Conservation (phyloP, 768 basidiomycete genomes). For the Imleria badia region DNA sequence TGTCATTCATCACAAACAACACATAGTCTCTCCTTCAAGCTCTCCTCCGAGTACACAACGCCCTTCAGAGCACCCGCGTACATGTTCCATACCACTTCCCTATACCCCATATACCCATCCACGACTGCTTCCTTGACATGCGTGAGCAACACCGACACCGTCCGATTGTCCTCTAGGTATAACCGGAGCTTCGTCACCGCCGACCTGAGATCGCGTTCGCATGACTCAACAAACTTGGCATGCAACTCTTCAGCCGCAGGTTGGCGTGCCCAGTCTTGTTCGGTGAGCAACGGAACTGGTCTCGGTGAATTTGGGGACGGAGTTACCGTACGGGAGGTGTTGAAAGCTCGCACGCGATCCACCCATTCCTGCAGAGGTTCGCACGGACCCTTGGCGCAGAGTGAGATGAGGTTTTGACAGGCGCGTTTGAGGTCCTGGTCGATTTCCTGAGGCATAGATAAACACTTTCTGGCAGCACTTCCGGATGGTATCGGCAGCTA, state of each 20-base stretch:
- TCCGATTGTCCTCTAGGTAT: conserved; percentile 81
- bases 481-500: background rate
- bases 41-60: conserved; percentile 34
- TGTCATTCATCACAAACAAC: conserved; percentile 33
- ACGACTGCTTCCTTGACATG: conserved; percentile 76
- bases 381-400: conserved; percentile 57
- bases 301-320: conserved; percentile 18
- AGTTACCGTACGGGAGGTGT: conserved; percentile 19
- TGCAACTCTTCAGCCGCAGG: conserved; percentile 50
- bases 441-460: conserved; percentile 58
- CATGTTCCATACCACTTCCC: conserved; percentile 57
- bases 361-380: conserved; percentile 64
- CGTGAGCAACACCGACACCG: conserved; percentile 72
- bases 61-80: conserved; percentile 38
- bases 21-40: conserved; percentile 41
- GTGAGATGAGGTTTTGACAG: conserved; percentile 80
- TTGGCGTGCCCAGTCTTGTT: conserved; percentile 53
- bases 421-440: conserved; percentile 81
- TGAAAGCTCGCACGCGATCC: conserved; percentile 44
- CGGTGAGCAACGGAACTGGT: conserved; percentile 28
- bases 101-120: conserved; percentile 73
- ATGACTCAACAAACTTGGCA: conserved; percentile 50
- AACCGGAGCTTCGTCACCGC: conserved; percentile 60
- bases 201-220: conserved; percentile 55
- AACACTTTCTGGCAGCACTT: background rate